A percentile compares a stretch with the other conserved stretches of the same genome.
Conservation (phyloP, 495 filamentous ascomycete species). For the Melanomma pulvis-pyrius region DNA sequence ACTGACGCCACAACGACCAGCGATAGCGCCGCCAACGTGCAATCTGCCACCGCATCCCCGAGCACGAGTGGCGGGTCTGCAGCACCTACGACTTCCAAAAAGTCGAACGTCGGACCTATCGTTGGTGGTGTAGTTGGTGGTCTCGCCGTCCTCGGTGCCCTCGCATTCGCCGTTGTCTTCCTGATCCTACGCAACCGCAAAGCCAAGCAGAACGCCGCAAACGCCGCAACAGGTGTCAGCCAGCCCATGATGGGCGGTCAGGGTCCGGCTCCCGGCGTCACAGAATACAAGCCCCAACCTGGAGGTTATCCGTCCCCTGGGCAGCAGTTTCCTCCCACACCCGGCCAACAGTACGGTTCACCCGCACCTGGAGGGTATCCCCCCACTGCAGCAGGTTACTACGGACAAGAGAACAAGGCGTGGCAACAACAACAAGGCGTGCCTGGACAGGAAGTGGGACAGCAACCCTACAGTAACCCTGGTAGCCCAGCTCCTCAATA, state of each 20-base stretch:
- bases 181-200: slow-evolving; percentile 26
- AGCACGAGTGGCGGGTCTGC: not conserved
- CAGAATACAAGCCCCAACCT: slow-evolving; percentile 33
- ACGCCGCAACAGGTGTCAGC: not conserved
- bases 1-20: not conserved
- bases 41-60: not conserved
- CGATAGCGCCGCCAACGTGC: not conserved
- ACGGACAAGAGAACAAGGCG: slow-evolving; percentile 14
- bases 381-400: slow-evolving; percentile 12
- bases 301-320: slow-evolving; percentile 7
- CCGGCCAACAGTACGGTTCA: slow-evolving; percentile 4
- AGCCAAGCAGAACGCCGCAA: slow-evolving; percentile 14
- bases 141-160: slow-evolving; percentile 26
- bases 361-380: too few relatives aligned
- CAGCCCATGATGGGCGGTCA: slow-evolving; percentile 19
- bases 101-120: slow-evolving; percentile 32
- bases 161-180: slow-evolving; percentile 26
- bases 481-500: slow-evolving; percentile 28
- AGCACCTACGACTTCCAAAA: slow-evolving; percentile 1
- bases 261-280: slow-evolving; percentile 30
- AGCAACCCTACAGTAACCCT: slow-evolving; percentile 19
- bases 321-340: not conserved
- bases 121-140: slow-evolving; percentile 35
- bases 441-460: slow-evolving; percentile 13
- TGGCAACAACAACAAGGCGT: slow-evolving; percentile 8